These are phyloP conservation scores for Cornus controversa DNA, from an alignment of 148 eudicot genomes.

Conservation along the genomic window DNA sequence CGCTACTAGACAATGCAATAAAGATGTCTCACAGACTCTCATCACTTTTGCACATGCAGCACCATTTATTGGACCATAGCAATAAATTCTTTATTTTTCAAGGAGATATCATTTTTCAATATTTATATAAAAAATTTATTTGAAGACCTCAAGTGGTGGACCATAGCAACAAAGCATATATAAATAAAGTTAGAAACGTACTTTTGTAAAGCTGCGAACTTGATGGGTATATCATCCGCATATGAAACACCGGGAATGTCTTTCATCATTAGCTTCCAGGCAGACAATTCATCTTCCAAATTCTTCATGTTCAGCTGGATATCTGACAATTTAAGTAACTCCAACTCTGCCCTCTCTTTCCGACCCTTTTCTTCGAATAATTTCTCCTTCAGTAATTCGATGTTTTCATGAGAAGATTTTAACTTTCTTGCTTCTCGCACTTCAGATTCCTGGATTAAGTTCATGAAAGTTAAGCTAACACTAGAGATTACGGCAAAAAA, in stretches of 20 bases:
- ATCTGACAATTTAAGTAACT: conserved; percentile 63
- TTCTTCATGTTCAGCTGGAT: conserved; percentile 45
- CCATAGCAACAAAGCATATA: background rate
- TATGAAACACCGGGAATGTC: conserved; percentile 79
- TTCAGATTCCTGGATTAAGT: conserved; percentile 67
- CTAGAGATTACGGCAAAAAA: background rate
- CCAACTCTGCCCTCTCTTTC: conserved; percentile 76
- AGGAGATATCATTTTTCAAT: conserved; percentile 4
- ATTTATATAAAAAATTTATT: background rate
- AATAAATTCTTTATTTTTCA: background rate
- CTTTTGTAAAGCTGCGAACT: conserved; percentile 86
- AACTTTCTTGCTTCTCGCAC: conserved; percentile 79
- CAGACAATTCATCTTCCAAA: conserved; percentile 77
- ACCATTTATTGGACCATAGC: background rate
- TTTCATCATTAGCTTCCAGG: conserved; percentile 63
- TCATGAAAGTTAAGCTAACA: background rate
- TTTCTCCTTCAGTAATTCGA: conserved; percentile 81
- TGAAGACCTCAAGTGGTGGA: background rate
- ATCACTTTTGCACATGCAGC: no score
- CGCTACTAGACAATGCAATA: background rate
- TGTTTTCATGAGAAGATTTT: conserved; percentile 71
- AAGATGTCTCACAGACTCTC: no score
- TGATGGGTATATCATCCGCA: conserved; percentile 67
- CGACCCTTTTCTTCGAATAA: conserved; percentile 69
- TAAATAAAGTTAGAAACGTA: conserved; percentile 31